phyloP scores from a whole-genome alignment of 2,329 filamentous ascomycete genomes.

The Zarea fungicola region DNA sequence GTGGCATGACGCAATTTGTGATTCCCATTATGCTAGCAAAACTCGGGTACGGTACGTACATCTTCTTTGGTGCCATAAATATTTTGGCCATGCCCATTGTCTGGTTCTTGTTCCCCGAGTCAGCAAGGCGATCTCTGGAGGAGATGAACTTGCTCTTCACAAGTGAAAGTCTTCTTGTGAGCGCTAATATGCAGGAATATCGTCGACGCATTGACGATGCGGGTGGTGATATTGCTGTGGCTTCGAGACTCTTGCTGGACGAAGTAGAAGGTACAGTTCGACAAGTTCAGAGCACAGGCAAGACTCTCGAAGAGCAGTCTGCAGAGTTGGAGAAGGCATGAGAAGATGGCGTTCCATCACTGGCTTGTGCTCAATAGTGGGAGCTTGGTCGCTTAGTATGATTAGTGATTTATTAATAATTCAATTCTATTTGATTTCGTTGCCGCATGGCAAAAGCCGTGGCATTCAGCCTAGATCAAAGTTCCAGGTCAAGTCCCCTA shows the following conservation, averaged over 20 bases:
- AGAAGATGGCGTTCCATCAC: too few relatives aligned
- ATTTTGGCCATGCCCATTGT: slow-evolving; percentile 45
- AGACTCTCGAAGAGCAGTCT: too few relatives aligned
- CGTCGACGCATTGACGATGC: slow-evolving; percentile 18
- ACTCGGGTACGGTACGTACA: slow-evolving; percentile 44
- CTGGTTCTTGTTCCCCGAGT: slow-evolving; percentile 39
- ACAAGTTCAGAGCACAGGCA: neutral
- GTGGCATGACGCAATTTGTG: slow-evolving; percentile 48
- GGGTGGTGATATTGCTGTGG: slow-evolving; percentile 19
- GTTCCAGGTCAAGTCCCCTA: too few relatives aligned
- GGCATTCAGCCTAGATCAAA: too few relatives aligned
- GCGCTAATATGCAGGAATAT: slow-evolving; percentile 37
- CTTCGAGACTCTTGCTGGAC: slow-evolving; percentile 18
- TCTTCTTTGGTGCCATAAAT: slow-evolving; percentile 47
- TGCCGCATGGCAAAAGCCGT: too few relatives aligned
- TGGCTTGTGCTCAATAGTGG: too few relatives aligned
- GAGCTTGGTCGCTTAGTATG: too few relatives aligned
- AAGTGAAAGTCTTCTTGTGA: slow-evolving; percentile 38
- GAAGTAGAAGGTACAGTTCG: slow-evolving; percentile 16
- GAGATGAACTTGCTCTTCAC: slow-evolving; percentile 47
- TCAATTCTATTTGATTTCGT: too few relatives aligned
- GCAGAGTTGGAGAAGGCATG: too few relatives aligned
- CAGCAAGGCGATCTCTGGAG: slow-evolving; percentile 41
- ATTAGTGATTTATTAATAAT: too few relatives aligned
- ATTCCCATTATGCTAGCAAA: slow-evolving; percentile 47